Evolutionary conservation across 2,329 filamentous ascomycete genomes (phyloP).

Genomic region (Fusarium buxicola): DNA sequence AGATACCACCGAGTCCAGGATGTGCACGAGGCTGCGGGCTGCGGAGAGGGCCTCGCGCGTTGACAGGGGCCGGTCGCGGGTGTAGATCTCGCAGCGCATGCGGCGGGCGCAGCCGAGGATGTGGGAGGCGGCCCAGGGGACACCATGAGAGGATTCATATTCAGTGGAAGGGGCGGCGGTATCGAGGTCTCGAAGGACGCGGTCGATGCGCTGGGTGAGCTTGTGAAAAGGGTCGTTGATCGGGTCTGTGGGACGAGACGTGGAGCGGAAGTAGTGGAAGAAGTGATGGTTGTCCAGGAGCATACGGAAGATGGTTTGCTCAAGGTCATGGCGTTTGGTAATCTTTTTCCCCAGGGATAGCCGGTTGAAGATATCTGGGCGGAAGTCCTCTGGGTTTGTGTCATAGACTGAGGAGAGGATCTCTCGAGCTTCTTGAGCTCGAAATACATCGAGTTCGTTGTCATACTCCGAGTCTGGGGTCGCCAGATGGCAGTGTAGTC

Average conservation of each 20-base stretch:
- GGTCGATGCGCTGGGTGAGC: slow-evolving; percentile 60
- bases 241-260: slow-evolving; percentile 57
- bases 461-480: slow-evolving; percentile 48
- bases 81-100: slow-evolving; percentile 57
- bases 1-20: slow-evolving; percentile 58
- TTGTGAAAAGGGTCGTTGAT: slow-evolving; percentile 61
- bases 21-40: slow-evolving; percentile 60
- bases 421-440: slow-evolving; percentile 63
- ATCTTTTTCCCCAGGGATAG: slow-evolving; percentile 49
- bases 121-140: slow-evolving; percentile 63
- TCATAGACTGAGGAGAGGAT: slow-evolving; percentile 61
- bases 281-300: slow-evolving; percentile 65
- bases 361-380: slow-evolving; percentile 59
- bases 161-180: slow-evolving; percentile 12
- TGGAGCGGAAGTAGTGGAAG: slow-evolving; percentile 64
- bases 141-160: slow-evolving; percentile 52
- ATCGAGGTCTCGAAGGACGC: slow-evolving; percentile 60
- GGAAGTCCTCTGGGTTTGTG: slow-evolving; percentile 55
- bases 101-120: slow-evolving; percentile 57
- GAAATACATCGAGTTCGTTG: slow-evolving; percentile 49
- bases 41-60: slow-evolving; percentile 57
- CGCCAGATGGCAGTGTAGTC: slow-evolving; percentile 61
- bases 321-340: slow-evolving; percentile 59
- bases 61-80: slow-evolving; percentile 53
- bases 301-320: slow-evolving; percentile 64